phyloP scores from a whole-genome alignment of 805 yeast species.

The Wickerhamomyces bovis region DNA sequence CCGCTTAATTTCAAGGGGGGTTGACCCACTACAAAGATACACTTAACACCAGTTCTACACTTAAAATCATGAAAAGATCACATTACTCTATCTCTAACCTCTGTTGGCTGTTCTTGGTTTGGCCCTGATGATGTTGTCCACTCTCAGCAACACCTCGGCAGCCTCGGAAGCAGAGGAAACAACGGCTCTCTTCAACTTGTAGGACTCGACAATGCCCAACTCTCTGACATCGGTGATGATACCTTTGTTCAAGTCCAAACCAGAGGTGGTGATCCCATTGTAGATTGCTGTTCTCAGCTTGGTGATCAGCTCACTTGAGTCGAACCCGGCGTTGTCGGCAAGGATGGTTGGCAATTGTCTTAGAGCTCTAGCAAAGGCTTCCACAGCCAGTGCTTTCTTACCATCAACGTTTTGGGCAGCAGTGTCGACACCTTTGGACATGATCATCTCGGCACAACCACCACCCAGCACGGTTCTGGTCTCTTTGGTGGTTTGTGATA shows the following conservation, averaged over 20 bases:
- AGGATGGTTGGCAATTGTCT: constrained; percentile 92
- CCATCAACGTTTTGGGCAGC: constrained; percentile 93
- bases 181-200: constrained; percentile 86
- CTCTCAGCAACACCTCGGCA: constrained; percentile 90
- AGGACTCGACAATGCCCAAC: constrained; percentile 87
- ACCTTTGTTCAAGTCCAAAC: constrained; percentile 83
- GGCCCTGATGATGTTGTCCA: constrained; percentile 94
- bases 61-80: no score
- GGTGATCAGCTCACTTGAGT: constrained; percentile 86
- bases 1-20: no score
- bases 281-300: constrained; percentile 80
- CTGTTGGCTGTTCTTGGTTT: constrained; percentile 96
- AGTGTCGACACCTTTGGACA: constrained; percentile 97
- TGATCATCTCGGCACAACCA: constrained; percentile 86
- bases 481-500: constrained; percentile 90
- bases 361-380: constrained; percentile 88
- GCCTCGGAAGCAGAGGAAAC: constrained; percentile 97
- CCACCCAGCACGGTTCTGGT: constrained; percentile 84
- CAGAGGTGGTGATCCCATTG: constrained; percentile 87
- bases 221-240: constrained; percentile 90
- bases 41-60: no score
- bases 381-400: constrained; percentile 89
- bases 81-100: constrained; percentile 29
- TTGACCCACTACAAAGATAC: no score
- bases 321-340: constrained; percentile 97